Evolutionary conservation across 345 rosid genomes (phyloP).

Genomic region (Litchi chinensis): DNA sequence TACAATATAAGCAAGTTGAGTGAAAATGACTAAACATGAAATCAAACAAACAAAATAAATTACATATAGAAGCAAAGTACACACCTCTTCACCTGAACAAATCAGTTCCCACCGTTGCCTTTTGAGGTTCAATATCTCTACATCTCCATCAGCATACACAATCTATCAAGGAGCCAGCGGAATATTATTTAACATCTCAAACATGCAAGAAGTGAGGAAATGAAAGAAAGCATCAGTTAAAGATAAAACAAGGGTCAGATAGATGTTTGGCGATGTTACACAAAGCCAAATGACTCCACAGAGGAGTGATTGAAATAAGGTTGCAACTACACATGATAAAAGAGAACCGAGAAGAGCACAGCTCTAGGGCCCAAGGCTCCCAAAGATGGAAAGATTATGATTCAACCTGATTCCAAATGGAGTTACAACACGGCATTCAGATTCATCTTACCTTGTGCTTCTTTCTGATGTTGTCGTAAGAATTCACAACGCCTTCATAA

Average conservation of each 20-base stretch:
- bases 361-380: background rate
- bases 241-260: background rate
- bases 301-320: background rate
- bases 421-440: constrained; percentile 16
- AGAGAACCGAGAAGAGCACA: background rate
- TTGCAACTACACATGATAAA: background rate
- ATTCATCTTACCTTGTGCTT: constrained; percentile 59
- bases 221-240: background rate
- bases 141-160: constrained; percentile 69
- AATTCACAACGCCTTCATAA: constrained; percentile 64
- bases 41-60: constrained; percentile 16
- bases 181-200: constrained; percentile 7
- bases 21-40: constrained; percentile 6
- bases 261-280: background rate
- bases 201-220: constrained; percentile 11
- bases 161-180: constrained; percentile 41
- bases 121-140: constrained; percentile 59
- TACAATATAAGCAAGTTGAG: constrained; percentile 9
- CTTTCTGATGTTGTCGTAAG: constrained; percentile 45
- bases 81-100: constrained; percentile 31
- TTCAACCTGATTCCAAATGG: background rate
- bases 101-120: constrained; percentile 58
- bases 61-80: constrained; percentile 18
- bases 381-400: constrained; percentile 6
- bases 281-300: constrained; percentile 8